Evolutionary conservation across 257 asterid species (phyloP).

Genomic region (Solanum chmielewskii): DNA sequence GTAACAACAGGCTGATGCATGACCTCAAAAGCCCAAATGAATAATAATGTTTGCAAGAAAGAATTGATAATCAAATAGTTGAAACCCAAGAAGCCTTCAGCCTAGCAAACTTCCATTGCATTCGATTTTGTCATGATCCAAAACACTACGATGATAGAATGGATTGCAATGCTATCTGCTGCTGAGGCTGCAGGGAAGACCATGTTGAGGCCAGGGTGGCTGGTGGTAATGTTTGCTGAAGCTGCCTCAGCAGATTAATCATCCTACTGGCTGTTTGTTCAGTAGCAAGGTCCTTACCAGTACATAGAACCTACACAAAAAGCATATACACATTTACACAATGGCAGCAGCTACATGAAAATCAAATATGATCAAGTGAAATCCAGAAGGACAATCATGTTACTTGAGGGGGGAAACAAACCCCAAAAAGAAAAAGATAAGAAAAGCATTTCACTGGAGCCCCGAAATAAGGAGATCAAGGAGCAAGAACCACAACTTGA

Average conservation of each 20-base stretch:
- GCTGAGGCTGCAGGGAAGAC: slow-evolving; percentile 92
- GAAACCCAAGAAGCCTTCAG: not conserved
- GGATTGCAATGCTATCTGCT: slow-evolving; percentile 73
- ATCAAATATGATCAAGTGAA: not conserved
- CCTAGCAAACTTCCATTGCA: not conserved
- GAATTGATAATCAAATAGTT: not conserved
- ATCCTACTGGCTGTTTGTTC: slow-evolving; percentile 77
- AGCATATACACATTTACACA: not conserved
- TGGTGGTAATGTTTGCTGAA: slow-evolving; percentile 88
- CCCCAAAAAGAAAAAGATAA: not conserved
- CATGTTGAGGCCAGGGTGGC: slow-evolving; percentile 71
- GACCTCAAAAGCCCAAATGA: slow-evolving; percentile 6
- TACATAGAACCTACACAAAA: slow-evolving; percentile 58
- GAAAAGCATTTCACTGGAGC: not conserved
- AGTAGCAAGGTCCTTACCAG: slow-evolving; percentile 79
- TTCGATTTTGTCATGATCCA: not conserved
- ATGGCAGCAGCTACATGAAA: not conserved
- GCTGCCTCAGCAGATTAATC: slow-evolving; percentile 76
- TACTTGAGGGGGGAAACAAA: not conserved
- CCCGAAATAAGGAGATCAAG: not conserved
- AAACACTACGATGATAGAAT: slow-evolving; percentile 44
- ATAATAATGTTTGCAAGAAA: not conserved
- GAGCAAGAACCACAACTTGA: not conserved
- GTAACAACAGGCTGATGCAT: not conserved
- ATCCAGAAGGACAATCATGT: not conserved